These are phyloP conservation scores for Globisporangium heterothallicum DNA, from an alignment of 352 stramenopile species.

Conservation along the genomic window DNA sequence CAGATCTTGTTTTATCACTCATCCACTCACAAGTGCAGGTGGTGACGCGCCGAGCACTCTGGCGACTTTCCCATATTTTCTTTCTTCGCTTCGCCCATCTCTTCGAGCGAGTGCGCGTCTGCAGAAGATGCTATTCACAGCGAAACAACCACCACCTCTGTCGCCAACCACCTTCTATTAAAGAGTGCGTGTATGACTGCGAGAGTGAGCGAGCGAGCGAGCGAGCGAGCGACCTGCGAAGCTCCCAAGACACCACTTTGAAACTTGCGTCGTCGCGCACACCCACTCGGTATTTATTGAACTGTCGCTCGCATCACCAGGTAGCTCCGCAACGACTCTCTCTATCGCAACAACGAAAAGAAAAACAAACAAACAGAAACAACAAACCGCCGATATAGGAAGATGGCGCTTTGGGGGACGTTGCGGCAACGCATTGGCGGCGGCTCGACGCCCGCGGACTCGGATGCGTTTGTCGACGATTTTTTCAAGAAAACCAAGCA, in stretches of 20 bases:
- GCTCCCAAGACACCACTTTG: slow-evolving; percentile 3
- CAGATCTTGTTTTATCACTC: neutral
- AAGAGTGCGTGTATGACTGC: neutral
- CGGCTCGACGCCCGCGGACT: slow-evolving; percentile 48
- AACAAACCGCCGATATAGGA: too few relatives aligned
- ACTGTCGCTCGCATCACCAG: neutral
- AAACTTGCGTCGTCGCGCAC: slow-evolving; percentile 5
- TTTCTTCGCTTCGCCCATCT: neutral
- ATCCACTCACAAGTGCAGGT: neutral
- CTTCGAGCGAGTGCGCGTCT: too few relatives aligned
- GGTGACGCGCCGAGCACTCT: slow-evolving; percentile 4
- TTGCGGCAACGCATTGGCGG: slow-evolving; percentile 71
- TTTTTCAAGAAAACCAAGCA: slow-evolving; percentile 78
- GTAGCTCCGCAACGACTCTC: neutral
- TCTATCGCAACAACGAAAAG: neutral
- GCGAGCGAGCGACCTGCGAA: neutral
- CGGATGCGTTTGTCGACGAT: slow-evolving; percentile 67
- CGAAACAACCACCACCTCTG: slow-evolving; percentile 4
- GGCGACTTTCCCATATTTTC: slow-evolving; percentile 16
- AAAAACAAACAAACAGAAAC: neutral
- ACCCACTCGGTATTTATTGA: neutral
- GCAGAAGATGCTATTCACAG: too few relatives aligned
- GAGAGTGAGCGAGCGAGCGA: neutral
- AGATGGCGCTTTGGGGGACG: slow-evolving; percentile 79
- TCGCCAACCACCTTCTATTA: slow-evolving; percentile 1